phyloP scores from a whole-genome alignment of 129 eudicot species.

The Lonicera japonica region DNA sequence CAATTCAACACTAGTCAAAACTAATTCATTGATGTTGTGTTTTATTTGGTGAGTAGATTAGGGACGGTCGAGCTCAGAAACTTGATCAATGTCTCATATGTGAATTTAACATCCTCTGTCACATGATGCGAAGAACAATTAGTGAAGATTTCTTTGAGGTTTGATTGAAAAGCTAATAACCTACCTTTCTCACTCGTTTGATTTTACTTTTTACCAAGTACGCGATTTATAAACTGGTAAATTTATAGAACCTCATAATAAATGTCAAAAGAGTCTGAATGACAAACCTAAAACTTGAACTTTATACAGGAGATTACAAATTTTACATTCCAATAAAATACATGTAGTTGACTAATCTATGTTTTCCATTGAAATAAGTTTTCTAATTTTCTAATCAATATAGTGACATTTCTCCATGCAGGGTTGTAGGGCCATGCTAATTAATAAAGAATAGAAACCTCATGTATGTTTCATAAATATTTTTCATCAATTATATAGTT shows the following conservation, averaged over 20 bases:
- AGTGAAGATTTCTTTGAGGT: constrained; percentile 3
- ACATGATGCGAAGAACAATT: neutral
- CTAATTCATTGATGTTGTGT: neutral
- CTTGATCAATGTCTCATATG: neutral
- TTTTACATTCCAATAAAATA: too few relatives aligned
- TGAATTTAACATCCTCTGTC: neutral
- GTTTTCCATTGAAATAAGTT: too few relatives aligned
- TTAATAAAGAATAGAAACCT: constrained; percentile 35
- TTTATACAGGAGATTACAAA: neutral
- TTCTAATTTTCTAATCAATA: too few relatives aligned
- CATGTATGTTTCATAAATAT: constrained; percentile 8
- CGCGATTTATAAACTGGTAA: too few relatives aligned
- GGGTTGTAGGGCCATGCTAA: constrained; percentile 39
- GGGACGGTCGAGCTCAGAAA: neutral
- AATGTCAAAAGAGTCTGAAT: too few relatives aligned
- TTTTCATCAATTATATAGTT: neutral
- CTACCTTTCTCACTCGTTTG: too few relatives aligned
- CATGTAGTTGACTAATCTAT: too few relatives aligned
- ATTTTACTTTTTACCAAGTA: too few relatives aligned
- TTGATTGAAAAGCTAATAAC: neutral
- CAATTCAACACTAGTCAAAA: too few relatives aligned
- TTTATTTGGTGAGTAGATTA: neutral
- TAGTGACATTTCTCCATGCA: neutral
- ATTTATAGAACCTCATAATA: too few relatives aligned
- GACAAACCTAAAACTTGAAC: too few relatives aligned